phyloP scores from a whole-genome alignment of 2,329 filamentous ascomycete species.

The Cercospora janseana region DNA sequence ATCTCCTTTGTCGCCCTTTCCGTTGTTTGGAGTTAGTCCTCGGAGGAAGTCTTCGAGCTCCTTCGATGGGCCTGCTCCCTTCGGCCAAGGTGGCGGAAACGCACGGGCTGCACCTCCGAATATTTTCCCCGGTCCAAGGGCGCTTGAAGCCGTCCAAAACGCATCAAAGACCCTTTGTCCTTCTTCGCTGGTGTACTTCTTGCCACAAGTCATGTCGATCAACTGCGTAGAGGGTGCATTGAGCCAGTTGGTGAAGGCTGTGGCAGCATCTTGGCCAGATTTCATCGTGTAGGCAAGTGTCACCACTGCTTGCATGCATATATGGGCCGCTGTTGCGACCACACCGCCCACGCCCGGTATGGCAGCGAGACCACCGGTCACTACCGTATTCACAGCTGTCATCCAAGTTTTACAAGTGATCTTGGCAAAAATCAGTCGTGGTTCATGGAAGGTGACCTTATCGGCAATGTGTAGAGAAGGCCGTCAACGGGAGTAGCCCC shows the following conservation, averaged over 20 bases:
- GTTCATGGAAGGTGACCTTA: no score
- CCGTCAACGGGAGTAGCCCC: no score
- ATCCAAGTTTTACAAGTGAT: not conserved
- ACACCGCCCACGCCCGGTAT: not conserved
- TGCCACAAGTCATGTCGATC: not conserved
- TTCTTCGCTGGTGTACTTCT: slow-evolving; percentile 1
- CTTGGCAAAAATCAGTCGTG: no score
- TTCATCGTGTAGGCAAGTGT: not conserved
- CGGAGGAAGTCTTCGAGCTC: not conserved
- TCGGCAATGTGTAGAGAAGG: not conserved
- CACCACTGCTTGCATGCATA: not conserved
- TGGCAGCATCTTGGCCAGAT: not conserved
- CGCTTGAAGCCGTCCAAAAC: not conserved
- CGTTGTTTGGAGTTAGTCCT: not conserved
- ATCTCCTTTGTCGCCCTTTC: not conserved
- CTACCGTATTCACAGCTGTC: not conserved
- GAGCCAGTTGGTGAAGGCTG: not conserved
- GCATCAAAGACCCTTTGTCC: not conserved
- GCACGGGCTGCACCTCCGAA: not conserved
- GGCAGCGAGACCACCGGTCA: not conserved
- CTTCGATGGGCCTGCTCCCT: not conserved
- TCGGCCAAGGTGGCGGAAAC: not conserved
- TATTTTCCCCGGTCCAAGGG: not conserved
- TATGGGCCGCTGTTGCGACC: not conserved
- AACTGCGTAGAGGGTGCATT: not conserved